Evolutionary conservation across 805 yeast species (phyloP).

Genomic region (Myxozyma melibiosi): DNA sequence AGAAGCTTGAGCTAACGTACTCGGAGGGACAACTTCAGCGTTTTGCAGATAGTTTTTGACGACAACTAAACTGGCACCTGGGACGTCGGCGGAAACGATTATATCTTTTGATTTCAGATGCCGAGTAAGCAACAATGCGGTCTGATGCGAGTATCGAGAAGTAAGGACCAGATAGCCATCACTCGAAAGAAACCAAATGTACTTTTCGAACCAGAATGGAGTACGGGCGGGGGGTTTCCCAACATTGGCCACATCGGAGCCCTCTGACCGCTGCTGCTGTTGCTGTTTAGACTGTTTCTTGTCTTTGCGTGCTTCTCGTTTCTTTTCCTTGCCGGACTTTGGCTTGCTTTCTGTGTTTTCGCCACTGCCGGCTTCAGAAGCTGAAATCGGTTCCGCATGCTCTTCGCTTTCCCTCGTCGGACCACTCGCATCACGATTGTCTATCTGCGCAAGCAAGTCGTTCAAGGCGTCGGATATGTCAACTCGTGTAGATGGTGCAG

Average conservation of each 20-base stretch:
- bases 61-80: conserved; percentile 73
- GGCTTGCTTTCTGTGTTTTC: not conserved
- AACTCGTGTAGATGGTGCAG: conserved; percentile 27
- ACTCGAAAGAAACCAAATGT: conserved; percentile 88
- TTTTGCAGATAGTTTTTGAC: conserved; percentile 76
- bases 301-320: conserved; percentile 23
- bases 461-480: conserved; percentile 28
- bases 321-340: conserved; percentile 16
- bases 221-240: conserved; percentile 30
- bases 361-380: not conserved
- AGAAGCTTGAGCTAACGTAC: conserved; percentile 88
- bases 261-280: not conserved
- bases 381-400: not conserved
- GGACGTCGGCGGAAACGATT: conserved; percentile 72
- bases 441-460: conserved; percentile 21
- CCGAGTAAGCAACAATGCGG: conserved; percentile 76
- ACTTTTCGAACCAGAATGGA: conserved; percentile 92
- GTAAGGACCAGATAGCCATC: conserved; percentile 86
- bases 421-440: not conserved
- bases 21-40: conserved; percentile 68
- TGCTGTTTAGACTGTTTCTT: conserved; percentile 19
- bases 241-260: not conserved
- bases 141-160: conserved; percentile 80
- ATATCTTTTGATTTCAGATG: conserved; percentile 74
- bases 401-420: not conserved